Evolutionary conservation across 352 stramenopile species (phyloP).

Genomic region (Phytophthora cajani): DNA sequence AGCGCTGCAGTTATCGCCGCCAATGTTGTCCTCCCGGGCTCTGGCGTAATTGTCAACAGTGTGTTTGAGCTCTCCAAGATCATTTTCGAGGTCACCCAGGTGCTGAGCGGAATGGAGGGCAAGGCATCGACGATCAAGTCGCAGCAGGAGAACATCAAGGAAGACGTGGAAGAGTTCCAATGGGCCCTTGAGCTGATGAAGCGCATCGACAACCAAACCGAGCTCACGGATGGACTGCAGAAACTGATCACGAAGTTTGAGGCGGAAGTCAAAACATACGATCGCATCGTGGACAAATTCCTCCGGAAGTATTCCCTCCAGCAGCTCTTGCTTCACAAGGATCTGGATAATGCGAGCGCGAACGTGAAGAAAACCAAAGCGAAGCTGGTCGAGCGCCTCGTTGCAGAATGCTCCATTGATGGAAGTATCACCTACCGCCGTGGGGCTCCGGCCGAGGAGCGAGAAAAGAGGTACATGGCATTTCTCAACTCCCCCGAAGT

Average conservation of each 20-base stretch:
- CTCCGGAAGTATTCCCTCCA: not conserved
- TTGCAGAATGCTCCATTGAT: not conserved
- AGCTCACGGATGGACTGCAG: not conserved
- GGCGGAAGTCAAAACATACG: not conserved
- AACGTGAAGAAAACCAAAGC: not conserved
- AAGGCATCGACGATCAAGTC: not conserved
- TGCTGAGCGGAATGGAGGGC: not conserved
- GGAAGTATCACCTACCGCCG: not conserved
- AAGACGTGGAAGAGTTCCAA: not conserved
- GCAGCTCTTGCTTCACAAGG: not conserved
- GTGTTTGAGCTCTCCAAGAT: constrained; percentile 3
- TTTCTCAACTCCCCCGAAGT: not conserved
- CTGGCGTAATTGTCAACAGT: not conserved
- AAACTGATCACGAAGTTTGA: not conserved
- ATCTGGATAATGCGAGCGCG: not conserved
- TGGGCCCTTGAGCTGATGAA: not conserved
- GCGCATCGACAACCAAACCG: not conserved
- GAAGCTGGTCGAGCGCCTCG: not conserved
- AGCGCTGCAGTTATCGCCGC: not conserved
- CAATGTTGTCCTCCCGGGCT: not conserved
- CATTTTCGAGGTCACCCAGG: not conserved
- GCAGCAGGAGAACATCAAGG: not conserved
- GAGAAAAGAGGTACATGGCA: not conserved
- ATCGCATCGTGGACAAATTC: not conserved
- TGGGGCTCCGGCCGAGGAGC: not conserved